Percentiles rank a stretch among this genome's conserved stretches.
These are phyloP conservation scores for Jaapia argillacea DNA, from an alignment of 768 basidiomycete species.

Conservation along the genomic window DNA sequence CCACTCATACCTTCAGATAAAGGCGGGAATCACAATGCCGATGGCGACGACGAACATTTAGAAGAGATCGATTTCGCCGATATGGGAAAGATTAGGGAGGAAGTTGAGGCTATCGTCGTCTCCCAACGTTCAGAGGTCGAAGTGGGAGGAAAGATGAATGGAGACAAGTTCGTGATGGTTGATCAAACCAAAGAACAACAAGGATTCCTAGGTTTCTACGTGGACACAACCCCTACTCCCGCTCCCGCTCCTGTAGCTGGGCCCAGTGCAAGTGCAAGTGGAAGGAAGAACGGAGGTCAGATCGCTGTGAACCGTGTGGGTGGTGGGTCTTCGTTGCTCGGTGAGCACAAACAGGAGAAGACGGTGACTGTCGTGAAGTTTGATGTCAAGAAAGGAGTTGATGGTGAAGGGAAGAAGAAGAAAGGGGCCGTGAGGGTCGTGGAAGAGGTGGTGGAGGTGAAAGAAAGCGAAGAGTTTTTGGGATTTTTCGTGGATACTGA, in stretches of 20 bases:
- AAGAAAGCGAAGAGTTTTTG: no score
- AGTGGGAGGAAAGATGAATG: neutral
- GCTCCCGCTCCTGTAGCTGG: neutral
- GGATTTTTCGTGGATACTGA: conserved; percentile 33
- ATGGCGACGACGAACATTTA: conserved; percentile 11
- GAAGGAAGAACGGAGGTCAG: neutral
- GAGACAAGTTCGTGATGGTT: neutral
- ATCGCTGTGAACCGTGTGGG: conserved; percentile 5
- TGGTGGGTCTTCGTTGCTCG: conserved; percentile 7
- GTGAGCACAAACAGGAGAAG: no score
- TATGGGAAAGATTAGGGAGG: conserved; percentile 33
- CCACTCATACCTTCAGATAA: neutral
- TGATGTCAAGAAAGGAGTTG: no score
- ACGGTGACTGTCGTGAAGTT: no score
- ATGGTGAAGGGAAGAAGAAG: no score
- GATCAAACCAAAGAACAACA: conserved; percentile 20
- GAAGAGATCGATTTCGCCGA: conserved; percentile 55
- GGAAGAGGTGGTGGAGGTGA: no score
- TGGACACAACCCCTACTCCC: conserved; percentile 19
- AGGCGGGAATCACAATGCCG: no score
- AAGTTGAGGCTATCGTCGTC: conserved; percentile 23
- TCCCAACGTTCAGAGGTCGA: conserved; percentile 6
- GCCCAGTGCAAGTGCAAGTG: neutral
- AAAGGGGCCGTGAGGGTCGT: no score
- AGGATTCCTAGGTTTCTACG: conserved; percentile 27